Base-by-base conservation (phyloP, 2,329 filamentous ascomycete genomes). In the Aspergillus terreus region DNA sequence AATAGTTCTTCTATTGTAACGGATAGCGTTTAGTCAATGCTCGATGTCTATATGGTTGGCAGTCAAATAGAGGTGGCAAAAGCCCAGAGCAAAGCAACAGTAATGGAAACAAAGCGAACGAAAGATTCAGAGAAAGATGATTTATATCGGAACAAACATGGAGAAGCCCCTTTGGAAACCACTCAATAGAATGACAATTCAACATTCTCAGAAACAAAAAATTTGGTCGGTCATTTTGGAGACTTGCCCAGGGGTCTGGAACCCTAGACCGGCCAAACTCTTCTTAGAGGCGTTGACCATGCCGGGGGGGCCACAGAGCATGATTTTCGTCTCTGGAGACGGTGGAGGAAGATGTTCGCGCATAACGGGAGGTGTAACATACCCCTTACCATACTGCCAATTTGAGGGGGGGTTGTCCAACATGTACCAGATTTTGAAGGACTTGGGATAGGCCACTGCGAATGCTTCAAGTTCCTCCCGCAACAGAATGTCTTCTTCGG, bases 301-400 rank as follows among this genome's bases (percentile, higher is more conserved):
- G 0, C 76, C 78, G 0, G 82, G 82, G 0, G 83, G 83, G 0
- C 83, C 83, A 57, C 83, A 85, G 1, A 85, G 65, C 70, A 84
- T 70, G 4, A 82, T 63, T 63, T 82, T 84, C 1, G 75, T 73
- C 12, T 80, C 77, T 0, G 60, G 41, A 0, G 67, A 69, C 0
- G 81, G 67, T 0, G 60, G 54, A 1, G 82, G 81, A 44, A 86
- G 68, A 32, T 63, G 71, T 51, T 79, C 71, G 46, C 68, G 59
- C 60, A 85, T 76, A 33, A 82, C 61, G 0, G 78, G 74, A 42
- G 72, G 71, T 0, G 76, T 82, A 2, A 84, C 75, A 50, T 72
- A 80, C 0, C 82, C 82, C 0, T 57, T 66, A 1, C 76, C 77
- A 38, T 71, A 73, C 1, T 63, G 53, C 82, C 82, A 84, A 3